phyloP scores from a whole-genome alignment of 768 basidiomycete species.

The Lyophyllum shimeji region DNA sequence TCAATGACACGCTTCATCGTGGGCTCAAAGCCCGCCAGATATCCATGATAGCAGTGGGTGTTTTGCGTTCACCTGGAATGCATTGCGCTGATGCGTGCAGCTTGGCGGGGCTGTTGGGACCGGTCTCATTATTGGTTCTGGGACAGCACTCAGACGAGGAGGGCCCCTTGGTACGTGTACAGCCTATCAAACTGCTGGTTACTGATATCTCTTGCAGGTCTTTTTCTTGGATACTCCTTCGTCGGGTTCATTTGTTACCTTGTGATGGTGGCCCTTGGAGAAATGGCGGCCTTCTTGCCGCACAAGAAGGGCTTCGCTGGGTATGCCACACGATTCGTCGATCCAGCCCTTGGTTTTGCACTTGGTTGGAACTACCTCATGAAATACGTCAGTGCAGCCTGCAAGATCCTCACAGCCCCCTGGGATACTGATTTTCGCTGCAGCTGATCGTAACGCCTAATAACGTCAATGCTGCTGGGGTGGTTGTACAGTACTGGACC shows the following conservation, averaged over 20 bases:
- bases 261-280: conserved; percentile 55
- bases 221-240: conserved; percentile 40
- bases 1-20: conserved; percentile 41
- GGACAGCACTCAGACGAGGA: conserved; percentile 55
- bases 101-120: conserved; percentile 54
- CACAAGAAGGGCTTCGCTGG: conserved; percentile 63
- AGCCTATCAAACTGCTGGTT: background rate
- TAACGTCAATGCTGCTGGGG: conserved; percentile 63
- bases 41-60: conserved; percentile 53
- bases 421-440: conserved; percentile 2
- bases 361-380: conserved; percentile 64
- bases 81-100: conserved; percentile 17
- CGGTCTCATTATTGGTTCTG: conserved; percentile 57
- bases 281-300: conserved; percentile 52
- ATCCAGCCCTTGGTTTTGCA: conserved; percentile 68
- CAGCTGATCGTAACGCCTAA: conserved; percentile 66
- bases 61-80: background rate
- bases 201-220: conserved; percentile 12
- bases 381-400: conserved; percentile 43
- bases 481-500: conserved; percentile 51
- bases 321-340: conserved; percentile 64
- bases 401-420: background rate
- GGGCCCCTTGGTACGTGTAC: conserved; percentile 45
- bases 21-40: conserved; percentile 53
- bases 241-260: conserved; percentile 59